These are phyloP conservation scores for Neonectria magnoliae DNA, from an alignment of 2,329 filamentous ascomycete genomes.

Conservation along the genomic window DNA sequence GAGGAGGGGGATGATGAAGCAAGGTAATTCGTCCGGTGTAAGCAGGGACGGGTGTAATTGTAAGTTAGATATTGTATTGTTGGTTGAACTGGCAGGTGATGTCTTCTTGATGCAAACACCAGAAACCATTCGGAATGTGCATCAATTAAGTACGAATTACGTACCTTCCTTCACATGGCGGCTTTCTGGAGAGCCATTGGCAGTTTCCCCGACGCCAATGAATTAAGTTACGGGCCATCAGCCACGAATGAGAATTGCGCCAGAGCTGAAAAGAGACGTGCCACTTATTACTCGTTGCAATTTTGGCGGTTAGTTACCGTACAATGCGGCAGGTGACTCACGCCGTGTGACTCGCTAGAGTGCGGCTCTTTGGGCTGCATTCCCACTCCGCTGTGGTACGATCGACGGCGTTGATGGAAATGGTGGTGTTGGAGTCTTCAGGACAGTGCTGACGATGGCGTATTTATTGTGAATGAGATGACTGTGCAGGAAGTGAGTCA, in stretches of 20 bases:
- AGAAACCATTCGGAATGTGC: not conserved
- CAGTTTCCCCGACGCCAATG: not conserved
- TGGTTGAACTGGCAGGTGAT: too few species aligned
- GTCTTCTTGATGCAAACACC: not conserved
- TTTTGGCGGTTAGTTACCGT: not conserved
- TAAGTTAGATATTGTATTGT: too few species aligned
- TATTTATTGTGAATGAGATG: not conserved
- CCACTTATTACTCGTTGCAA: slow-evolving; percentile 2
- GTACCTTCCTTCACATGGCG: not conserved
- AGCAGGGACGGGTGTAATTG: too few species aligned
- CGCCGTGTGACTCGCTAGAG: slow-evolving; percentile 34
- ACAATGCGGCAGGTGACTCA: slow-evolving; percentile 34
- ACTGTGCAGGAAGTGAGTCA: not conserved
- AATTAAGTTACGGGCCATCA: not conserved
- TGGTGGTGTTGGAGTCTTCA: not conserved
- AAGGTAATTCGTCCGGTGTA: not conserved
- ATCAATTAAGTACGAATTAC: not conserved
- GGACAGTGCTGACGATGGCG: not conserved
- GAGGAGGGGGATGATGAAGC: not conserved
- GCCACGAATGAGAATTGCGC: not conserved
- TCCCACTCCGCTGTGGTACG: not conserved
- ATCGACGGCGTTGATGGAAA: not conserved
- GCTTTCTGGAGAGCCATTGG: not conserved
- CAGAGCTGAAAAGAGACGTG: not conserved
- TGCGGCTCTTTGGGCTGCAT: not conserved